Conservation (phyloP, 495 filamentous ascomycete genomes). For the Hyaloscypha finlandica region DNA sequence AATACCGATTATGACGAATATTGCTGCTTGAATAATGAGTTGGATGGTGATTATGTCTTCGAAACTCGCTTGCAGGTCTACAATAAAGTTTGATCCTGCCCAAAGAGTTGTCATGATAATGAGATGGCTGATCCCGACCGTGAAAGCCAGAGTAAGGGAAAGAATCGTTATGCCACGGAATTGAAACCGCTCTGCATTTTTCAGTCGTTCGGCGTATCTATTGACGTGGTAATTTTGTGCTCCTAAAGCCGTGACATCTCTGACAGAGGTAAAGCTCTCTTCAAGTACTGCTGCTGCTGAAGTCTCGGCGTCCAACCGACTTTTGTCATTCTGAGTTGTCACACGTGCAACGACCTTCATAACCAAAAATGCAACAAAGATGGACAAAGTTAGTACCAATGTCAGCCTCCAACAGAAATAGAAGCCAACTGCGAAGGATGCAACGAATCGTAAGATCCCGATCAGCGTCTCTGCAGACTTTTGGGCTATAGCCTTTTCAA, state of each 20-base stretch:
- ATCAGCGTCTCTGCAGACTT: slow-evolving; percentile 62
- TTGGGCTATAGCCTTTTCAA: slow-evolving; percentile 63
- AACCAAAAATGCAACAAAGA: slow-evolving; percentile 52
- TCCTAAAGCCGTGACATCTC: slow-evolving; percentile 51
- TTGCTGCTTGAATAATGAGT: slow-evolving; percentile 45
- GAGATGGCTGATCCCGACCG: slow-evolving; percentile 58
- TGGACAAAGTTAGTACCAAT: slow-evolving; percentile 42
- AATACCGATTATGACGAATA: slow-evolving; percentile 59
- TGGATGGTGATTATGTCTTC: slow-evolving; percentile 46
- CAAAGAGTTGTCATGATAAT: slow-evolving; percentile 51
- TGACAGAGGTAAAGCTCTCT: slow-evolving; percentile 48
- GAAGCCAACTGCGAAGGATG: slow-evolving; percentile 64
- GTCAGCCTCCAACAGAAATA: slow-evolving; percentile 52
- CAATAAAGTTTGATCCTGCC: slow-evolving; percentile 49
- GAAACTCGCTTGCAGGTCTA: slow-evolving; percentile 35
- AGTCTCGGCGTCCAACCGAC: slow-evolving; percentile 54
- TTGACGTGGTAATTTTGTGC: slow-evolving; percentile 39
- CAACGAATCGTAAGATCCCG: slow-evolving; percentile 59
- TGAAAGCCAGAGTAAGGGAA: slow-evolving; percentile 61
- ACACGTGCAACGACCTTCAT: slow-evolving; percentile 62
- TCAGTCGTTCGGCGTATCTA: slow-evolving; percentile 50
- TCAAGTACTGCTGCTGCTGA: slow-evolving; percentile 47
- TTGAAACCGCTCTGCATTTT: slow-evolving; percentile 55
- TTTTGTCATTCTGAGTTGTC: slow-evolving; percentile 52
- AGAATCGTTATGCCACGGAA: slow-evolving; percentile 56